Base-by-base conservation (phyloP, 768 basidiomycete species). In the Lactarius hatsudake region DNA sequence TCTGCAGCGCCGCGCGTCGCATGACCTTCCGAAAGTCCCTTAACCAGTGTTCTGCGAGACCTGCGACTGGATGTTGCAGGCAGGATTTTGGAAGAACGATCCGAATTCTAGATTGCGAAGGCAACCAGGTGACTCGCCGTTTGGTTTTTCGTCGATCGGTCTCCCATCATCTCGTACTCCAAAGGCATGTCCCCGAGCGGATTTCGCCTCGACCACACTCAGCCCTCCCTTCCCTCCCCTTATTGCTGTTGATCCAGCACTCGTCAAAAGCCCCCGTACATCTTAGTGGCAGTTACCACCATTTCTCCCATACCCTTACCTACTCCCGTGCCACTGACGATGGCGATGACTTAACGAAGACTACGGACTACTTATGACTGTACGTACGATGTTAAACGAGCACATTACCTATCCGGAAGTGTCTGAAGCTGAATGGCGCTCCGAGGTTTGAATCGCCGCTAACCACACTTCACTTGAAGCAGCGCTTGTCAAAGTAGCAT, bases 11-110 rank as follows among this genome's bases (percentile, higher is more conserved):
- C 71, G 65, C 72, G 72, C 76, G 76, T 73, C 75, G 71, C 65
- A 69, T 67, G 60, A 61, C 70, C 73, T 55, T 51, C 71, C 67
- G 61, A 66, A 63, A 62, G 64, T 62, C 69, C 54, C 40, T 65
- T 65, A 60, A 66, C 63, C 69, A 67, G 70, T 71, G 68, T 67
- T 53, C 70, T 64, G 67, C 72, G 73, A 74, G 71, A 69, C 78
- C 75, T 73, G 75, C 71, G 69, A 75, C 78, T 79, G 63, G 81
- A 79, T 51, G 78, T 76, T 71, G 76, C 75, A 74, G 78, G 78
- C 76, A 74, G 75, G 76, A 71, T 73, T 59, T 66, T 65, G 65
- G 73, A 71, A 75, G 73, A 70, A 69, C 72, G 71, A 75, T 80
- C 80, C 75, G 79, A 78, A 76, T 70, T 65, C 61, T 64, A 64